Conservation (phyloP, 108 stramenopile genomes). For the Aurantiochytrium sp. region DNA sequence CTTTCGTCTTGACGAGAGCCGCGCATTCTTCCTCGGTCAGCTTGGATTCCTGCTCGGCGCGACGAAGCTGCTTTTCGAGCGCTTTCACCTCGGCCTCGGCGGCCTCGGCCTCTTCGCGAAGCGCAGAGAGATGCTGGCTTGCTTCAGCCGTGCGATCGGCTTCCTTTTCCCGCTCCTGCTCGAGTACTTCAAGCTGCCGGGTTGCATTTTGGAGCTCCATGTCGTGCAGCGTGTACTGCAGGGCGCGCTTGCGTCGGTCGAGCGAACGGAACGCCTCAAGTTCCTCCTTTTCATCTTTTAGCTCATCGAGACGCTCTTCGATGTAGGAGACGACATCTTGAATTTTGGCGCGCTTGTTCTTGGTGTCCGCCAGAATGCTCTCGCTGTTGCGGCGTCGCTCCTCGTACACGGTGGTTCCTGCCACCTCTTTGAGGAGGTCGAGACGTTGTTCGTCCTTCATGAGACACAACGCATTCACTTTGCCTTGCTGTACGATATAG, state of each 20-base stretch:
- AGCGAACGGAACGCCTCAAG: constrained; percentile 76
- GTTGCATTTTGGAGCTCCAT: constrained; percentile 67
- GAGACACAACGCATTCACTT: constrained; percentile 84
- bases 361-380: constrained; percentile 85
- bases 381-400: constrained; percentile 84
- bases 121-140: constrained; percentile 13
- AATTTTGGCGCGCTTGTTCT: constrained; percentile 73
- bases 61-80: neutral
- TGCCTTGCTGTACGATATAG: constrained; percentile 99
- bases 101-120: constrained; percentile 12
- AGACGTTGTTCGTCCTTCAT: constrained; percentile 89
- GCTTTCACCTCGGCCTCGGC: neutral
- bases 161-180: constrained; percentile 60
- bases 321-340: constrained; percentile 73
- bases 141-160: constrained; percentile 36
- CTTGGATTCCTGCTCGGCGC: neutral
- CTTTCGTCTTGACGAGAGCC: neutral
- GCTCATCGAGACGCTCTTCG: constrained; percentile 75
- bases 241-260: constrained; percentile 78
- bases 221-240: constrained; percentile 91
- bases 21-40: neutral
- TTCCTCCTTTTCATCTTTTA: constrained; percentile 93
- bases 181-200: constrained; percentile 63
- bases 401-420: constrained; percentile 93
- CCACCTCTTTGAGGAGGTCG: constrained; percentile 85